Conservation (phyloP, 164 flowering plant species). For the Saururus chinensis region DNA sequence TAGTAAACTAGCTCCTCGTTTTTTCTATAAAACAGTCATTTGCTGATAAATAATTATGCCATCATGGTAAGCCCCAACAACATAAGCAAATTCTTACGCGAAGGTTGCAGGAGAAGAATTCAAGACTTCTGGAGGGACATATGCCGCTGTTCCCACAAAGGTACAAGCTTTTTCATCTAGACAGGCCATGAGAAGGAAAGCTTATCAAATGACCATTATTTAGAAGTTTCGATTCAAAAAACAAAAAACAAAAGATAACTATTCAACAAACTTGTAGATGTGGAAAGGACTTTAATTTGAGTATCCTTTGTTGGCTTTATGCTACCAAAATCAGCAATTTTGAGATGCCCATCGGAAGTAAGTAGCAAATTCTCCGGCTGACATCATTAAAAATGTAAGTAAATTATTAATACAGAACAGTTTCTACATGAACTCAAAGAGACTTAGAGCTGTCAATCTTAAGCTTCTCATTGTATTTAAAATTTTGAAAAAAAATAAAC, state of each 20-base stretch:
- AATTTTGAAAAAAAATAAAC: no score
- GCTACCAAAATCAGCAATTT: constrained; percentile 98
- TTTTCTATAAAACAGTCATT: not conserved
- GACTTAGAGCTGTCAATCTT: no score
- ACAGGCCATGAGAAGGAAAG: constrained; percentile 8
- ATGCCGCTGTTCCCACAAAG: constrained; percentile 99
- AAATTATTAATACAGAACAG: not conserved
- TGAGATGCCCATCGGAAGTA: constrained; percentile 87
- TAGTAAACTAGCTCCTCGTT: no score
- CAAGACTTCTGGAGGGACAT: constrained; percentile 98
- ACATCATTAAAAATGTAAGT: constrained; percentile 4
- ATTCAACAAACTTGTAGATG: constrained; percentile 50
- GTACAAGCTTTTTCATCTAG: constrained; percentile 93
- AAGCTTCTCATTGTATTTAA: no score
- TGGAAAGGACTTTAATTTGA: constrained; percentile 76
- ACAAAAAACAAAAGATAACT: no score
- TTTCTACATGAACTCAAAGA: not conserved
- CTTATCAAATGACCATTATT: not conserved
- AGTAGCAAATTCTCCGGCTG: constrained; percentile 99
- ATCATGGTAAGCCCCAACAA: not conserved
- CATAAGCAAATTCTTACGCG: constrained; percentile 40
- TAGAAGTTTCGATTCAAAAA: not conserved
- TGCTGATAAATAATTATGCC: not conserved
- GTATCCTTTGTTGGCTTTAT: constrained; percentile 92
- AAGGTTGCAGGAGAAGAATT: constrained; percentile 96